These are phyloP conservation scores for Daedaleopsis nitida DNA, from an alignment of 768 basidiomycete species.

Conservation along the genomic window DNA sequence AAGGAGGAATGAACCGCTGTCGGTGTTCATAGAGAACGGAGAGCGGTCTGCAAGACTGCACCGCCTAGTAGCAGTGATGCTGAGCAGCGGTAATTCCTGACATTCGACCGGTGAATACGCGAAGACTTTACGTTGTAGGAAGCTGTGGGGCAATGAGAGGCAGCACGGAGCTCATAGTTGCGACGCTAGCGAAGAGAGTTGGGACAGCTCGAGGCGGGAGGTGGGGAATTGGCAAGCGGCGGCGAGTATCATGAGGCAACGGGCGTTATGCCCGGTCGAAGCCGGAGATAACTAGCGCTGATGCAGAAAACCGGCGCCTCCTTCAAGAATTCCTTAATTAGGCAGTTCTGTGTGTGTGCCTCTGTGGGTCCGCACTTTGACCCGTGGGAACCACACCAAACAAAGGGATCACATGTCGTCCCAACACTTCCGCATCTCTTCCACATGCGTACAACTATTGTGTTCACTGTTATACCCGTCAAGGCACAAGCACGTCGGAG, in stretches of 20 bases:
- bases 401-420: neutral
- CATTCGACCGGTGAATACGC: neutral
- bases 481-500: neutral
- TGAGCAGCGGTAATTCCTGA: neutral
- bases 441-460: neutral
- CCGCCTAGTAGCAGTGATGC: neutral
- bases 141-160: neutral
- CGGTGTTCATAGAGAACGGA: neutral
- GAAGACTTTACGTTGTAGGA: neutral
- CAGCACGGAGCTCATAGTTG: neutral
- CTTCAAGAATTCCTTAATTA: neutral
- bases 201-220: neutral
- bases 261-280: neutral
- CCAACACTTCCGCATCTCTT: neutral
- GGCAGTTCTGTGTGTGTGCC: neutral
- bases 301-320: neutral
- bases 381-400: constrained; percentile 1
- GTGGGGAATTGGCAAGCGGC: neutral
- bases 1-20: neutral
- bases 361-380: constrained; percentile 3
- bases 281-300: no score
- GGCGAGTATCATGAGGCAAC: constrained; percentile 1
- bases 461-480: neutral
- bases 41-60: neutral
- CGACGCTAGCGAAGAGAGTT: neutral